These are phyloP conservation scores for Tilletia indica DNA, from an alignment of 1,284 basidiomycete species.

Conservation along the genomic window DNA sequence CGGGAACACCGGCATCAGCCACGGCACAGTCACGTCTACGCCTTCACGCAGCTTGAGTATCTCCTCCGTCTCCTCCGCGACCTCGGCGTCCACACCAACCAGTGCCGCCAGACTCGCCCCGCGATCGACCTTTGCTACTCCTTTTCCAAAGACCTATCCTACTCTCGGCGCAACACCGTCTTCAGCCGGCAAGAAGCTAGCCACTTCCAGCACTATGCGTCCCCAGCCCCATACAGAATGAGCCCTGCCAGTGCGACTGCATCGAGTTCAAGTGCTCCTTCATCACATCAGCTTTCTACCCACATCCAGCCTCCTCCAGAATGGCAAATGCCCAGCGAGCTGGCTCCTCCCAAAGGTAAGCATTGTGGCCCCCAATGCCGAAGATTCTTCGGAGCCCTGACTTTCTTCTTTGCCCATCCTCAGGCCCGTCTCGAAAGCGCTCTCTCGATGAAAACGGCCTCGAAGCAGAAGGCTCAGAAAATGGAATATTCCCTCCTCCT, in stretches of 20 bases:
- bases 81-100: neutral
- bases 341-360: too few relatives aligned
- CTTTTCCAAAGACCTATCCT: neutral
- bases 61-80: neutral
- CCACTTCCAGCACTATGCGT: neutral
- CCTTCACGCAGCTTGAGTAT: neutral
- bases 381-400: neutral
- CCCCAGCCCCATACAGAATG: conserved; percentile 6
- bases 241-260: neutral
- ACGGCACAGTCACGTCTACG: neutral
- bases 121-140: neutral
- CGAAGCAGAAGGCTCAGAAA: too few relatives aligned
- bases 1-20: neutral
- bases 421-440: conserved; percentile 6
- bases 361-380: too few relatives aligned
- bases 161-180: neutral
- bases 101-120: neutral
- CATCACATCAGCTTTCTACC: neutral
- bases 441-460: neutral
- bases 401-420: neutral
- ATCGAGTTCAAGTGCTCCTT: neutral
- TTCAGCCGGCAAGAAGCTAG: too few relatives aligned
- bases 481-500: too few relatives aligned
- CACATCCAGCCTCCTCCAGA: neutral
- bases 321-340: conserved; percentile 2